phyloP scores from a whole-genome alignment of 768 basidiomycete genomes.

The Sarcodon aspratus region DNA sequence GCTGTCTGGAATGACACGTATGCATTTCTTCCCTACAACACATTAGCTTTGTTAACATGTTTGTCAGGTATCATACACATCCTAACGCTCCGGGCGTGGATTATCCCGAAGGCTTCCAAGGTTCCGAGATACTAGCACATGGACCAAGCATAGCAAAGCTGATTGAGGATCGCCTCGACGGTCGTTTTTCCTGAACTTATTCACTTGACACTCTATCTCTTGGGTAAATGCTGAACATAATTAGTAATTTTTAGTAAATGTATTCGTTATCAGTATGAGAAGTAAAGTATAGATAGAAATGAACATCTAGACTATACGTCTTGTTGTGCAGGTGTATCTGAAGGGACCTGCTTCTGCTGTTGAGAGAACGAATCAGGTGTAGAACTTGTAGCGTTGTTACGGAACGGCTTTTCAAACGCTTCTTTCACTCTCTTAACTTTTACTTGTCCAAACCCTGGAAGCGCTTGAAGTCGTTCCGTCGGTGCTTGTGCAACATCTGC shows the following conservation, averaged over 20 bases:
- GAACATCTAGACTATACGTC: no score
- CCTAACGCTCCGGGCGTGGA: slow-evolving; percentile 39
- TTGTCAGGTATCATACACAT: slow-evolving; percentile 24
- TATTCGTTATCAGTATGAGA: no score
- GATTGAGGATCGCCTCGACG: slow-evolving; percentile 57
- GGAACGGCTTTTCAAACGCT: slow-evolving; percentile 84
- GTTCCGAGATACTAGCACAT: slow-evolving; percentile 61
- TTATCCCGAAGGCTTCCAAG: slow-evolving; percentile 86
- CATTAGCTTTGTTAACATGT: neutral
- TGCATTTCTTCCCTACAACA: slow-evolving; percentile 10
- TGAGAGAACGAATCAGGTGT: slow-evolving; percentile 12
- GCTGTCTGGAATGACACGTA: slow-evolving; percentile 77
- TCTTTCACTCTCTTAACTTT: slow-evolving; percentile 89
- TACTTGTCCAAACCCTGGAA: slow-evolving; percentile 90
- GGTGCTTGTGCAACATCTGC: slow-evolving; percentile 67
- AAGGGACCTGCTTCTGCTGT: no score
- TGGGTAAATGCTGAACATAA: no score
- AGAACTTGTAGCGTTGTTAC: slow-evolving; percentile 47
- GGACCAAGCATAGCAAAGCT: slow-evolving; percentile 54
- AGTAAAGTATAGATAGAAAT: no score
- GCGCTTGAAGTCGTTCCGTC: slow-evolving; percentile 60
- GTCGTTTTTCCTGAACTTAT: slow-evolving; percentile 9
- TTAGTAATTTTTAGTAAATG: no score
- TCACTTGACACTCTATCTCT: neutral
- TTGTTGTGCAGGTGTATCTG: no score